phyloP scores from a whole-genome alignment of 2,329 filamentous ascomycete genomes.

The Fusarium phyllophilum region DNA sequence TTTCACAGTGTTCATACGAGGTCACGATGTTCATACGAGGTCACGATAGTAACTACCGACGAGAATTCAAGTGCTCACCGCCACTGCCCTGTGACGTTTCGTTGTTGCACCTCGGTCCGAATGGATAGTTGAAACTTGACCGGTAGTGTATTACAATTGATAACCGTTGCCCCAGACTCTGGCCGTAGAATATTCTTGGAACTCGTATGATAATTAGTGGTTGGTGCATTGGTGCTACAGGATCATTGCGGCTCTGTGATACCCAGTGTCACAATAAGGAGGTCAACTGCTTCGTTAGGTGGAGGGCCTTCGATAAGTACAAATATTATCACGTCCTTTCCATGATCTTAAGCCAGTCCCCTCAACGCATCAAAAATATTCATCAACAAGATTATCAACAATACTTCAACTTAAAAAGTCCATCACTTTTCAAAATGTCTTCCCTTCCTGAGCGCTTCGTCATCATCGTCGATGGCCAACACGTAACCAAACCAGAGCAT shows the following conservation, averaged over 20 bases:
- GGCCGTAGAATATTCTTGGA: background rate
- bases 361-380: accelerated
- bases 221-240: background rate
- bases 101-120: background rate
- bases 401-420: accelerated
- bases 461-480: background rate
- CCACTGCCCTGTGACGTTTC: background rate
- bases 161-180: background rate
- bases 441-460: background rate
- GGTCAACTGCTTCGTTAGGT: background rate
- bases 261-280: background rate
- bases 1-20: background rate
- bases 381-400: background rate
- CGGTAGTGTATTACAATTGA: background rate
- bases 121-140: background rate
- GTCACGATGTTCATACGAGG: accelerated
- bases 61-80: background rate
- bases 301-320: background rate
- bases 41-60: background rate
- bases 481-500: background rate
- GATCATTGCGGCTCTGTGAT: background rate
- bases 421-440: background rate
- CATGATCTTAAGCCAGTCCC: background rate
- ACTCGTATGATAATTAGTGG: background rate
- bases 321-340: background rate